phyloP scores from a whole-genome alignment of 805 yeast genomes.

The Schizosaccharomyces japonicus region DNA sequence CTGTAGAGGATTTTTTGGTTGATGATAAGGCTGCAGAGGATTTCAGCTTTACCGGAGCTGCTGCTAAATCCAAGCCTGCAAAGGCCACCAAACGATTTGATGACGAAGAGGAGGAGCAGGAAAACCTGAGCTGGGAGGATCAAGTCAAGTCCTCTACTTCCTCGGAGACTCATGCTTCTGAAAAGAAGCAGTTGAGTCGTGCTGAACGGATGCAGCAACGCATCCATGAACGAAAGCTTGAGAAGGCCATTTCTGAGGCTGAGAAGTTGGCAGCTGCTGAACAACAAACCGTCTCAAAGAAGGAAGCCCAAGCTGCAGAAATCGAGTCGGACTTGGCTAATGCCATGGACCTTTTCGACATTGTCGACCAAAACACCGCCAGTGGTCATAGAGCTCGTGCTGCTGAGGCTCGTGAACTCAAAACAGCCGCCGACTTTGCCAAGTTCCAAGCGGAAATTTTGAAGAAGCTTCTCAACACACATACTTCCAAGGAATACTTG shows the following conservation, averaged over 20 bases:
- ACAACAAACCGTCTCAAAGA: background rate
- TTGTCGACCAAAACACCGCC: background rate
- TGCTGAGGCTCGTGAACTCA: background rate
- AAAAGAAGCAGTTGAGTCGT: background rate
- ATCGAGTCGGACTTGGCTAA: conserved; percentile 3
- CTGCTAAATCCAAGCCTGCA: background rate
- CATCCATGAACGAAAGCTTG: background rate
- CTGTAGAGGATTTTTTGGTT: conserved; percentile 1
- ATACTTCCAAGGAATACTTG: background rate
- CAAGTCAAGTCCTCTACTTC: too few species aligned
- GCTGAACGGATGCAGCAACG: background rate
- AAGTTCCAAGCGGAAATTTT: background rate
- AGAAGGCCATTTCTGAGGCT: background rate
- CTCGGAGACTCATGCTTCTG: too few species aligned
- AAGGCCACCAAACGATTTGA: background rate
- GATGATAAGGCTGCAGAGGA: conserved; percentile 1
- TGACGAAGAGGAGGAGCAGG: conserved; percentile 1
- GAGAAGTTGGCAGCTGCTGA: background rate
- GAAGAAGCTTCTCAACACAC: background rate
- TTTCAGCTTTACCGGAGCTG: background rate
- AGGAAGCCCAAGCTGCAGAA: background rate
- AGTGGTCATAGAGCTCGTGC: background rate
- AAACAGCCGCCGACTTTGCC: background rate
- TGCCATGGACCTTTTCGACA: conserved; percentile 3
- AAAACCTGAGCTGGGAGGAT: too few species aligned